Base-by-base conservation (phyloP, 1,139 yeast genomes). In the Taphrina sp. region DNA sequence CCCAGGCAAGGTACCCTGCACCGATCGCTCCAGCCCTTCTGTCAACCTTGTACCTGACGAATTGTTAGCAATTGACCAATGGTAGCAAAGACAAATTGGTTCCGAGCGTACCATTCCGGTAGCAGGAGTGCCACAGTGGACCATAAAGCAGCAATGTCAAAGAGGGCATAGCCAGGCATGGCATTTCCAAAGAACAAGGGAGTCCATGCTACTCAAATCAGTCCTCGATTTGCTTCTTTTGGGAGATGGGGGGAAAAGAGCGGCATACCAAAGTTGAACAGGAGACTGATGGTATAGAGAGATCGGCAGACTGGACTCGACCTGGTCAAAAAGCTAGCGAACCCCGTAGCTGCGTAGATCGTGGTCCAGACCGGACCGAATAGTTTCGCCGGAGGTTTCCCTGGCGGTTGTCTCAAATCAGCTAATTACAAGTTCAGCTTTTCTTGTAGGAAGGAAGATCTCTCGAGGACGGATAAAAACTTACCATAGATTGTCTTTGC, bases 281-380 rank as follows among this genome's bases (percentile, higher is more conserved):
- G 38, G n/a, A 39, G 51, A 19, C 33, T 31, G 34, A 26, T 20
- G 28, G 45, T 34, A 44, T 39, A 54, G 17, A 45, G 46, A 2
- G 52, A 26, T 23, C 49, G 23, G 3, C 45, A 45, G 36, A 19
- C 31, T 2, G 47, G 53, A 14, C 20, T 36, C 41, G 31, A 7
- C 33, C 39, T 23, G 19, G 58, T 56, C 17, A 54, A 31, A 37
- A 54, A 45, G 10, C 59, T 36, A 3, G 59, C 59, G 31, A 43
- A 39, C 12, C 59, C 59, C 42, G 57, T 57, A 14, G 44, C 35
- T 2, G 46, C 52, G 34, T 57, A 57, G 12, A 57, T 31, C 22
- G 42, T n/a, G 16, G 59, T 57, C 59, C 59, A 57, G 19, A 42
- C 57, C 12, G 59, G 59, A 5, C 59, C 59, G 29, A 57, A 57